Percentiles rank a stretch among this genome's conserved stretches.
Conservation (phyloP, 306 rosid species). For the Lathyrus aphaca region DNA sequence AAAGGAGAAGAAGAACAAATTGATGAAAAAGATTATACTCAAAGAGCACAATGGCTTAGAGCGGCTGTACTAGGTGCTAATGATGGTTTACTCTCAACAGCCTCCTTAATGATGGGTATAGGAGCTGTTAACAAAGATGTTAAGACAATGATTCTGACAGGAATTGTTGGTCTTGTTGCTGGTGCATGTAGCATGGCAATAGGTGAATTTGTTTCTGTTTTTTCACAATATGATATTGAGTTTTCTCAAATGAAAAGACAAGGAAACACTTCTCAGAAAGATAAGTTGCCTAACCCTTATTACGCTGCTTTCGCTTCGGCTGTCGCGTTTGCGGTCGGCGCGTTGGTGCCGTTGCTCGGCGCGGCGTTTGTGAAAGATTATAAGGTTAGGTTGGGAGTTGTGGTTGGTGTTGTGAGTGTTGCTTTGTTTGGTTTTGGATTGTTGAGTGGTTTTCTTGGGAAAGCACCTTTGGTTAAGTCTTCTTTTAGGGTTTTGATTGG, state of each 20-base stretch:
- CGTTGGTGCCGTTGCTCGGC: slow-evolving; percentile 14
- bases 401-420: slow-evolving; percentile 32
- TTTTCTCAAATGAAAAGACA: slow-evolving; percentile 36
- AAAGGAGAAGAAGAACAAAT: background rate
- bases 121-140: slow-evolving; percentile 34
- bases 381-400: slow-evolving; percentile 27
- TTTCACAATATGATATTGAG: slow-evolving; percentile 38
- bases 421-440: slow-evolving; percentile 32
- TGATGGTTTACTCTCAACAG: slow-evolving; percentile 38
- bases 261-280: background rate
- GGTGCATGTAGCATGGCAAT: slow-evolving; percentile 42
- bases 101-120: slow-evolving; percentile 37
- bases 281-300: slow-evolving; percentile 32
- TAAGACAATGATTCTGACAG: slow-evolving; percentile 31
- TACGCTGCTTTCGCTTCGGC: slow-evolving; percentile 34
- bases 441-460: slow-evolving; percentile 24
- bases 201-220: slow-evolving; percentile 37
- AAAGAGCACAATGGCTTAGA: slow-evolving; percentile 41
- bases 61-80: slow-evolving; percentile 40
- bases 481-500: slow-evolving; percentile 37
- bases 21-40: slow-evolving; percentile 19
- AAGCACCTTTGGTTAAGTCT: slow-evolving; percentile 25
- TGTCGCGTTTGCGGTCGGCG: slow-evolving; percentile 20
- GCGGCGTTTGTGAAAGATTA: slow-evolving; percentile 31
- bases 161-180: slow-evolving; percentile 26